Evolutionary conservation across 192 early-diverging fungal species (phyloP).

Genomic region (Coemansia sp.): DNA sequence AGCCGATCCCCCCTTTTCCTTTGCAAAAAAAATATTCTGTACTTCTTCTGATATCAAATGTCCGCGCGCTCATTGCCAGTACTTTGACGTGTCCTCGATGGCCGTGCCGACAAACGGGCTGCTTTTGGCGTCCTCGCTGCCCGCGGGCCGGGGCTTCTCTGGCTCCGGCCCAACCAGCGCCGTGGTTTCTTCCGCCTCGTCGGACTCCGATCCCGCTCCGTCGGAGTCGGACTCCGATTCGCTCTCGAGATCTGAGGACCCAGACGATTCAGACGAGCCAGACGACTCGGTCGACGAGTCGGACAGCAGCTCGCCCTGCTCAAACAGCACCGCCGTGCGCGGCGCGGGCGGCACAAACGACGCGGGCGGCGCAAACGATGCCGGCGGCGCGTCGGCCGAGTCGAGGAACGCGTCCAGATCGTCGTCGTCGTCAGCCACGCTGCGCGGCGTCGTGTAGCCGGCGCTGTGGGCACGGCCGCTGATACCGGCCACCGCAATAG

Average conservation of each 20-base stretch:
- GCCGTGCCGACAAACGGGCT: not conserved
- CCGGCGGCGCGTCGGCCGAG: slow-evolving; percentile 9
- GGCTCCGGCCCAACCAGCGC: not conserved
- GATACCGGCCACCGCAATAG: slow-evolving; percentile 41
- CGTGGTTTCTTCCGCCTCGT: not conserved
- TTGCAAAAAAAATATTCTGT: not conserved
- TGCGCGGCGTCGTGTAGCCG: slow-evolving; percentile 41
- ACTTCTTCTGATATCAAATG: too few relatives aligned
- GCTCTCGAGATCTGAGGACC: too few relatives aligned
- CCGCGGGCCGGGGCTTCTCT: not conserved
- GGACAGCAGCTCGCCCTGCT: too few relatives aligned
- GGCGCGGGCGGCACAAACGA: not conserved
- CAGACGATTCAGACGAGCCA: too few relatives aligned
- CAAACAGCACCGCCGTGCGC: slow-evolving; percentile 22
- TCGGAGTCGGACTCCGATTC: too few relatives aligned
- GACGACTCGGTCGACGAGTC: too few relatives aligned
- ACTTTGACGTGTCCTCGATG: slow-evolving; percentile 39
- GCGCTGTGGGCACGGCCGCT: slow-evolving; percentile 28
- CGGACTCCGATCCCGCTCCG: too few relatives aligned
- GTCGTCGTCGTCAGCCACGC: slow-evolving; percentile 18
- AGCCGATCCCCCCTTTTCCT: not conserved
- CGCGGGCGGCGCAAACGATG: not conserved
- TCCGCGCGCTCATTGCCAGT: too few relatives aligned
- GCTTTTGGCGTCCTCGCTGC: slow-evolving; percentile 6
- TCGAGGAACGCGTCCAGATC: slow-evolving; percentile 48